Conservation (phyloP, 2,329 filamentous ascomycete genomes). For the Penicillium rolfsii region DNA sequence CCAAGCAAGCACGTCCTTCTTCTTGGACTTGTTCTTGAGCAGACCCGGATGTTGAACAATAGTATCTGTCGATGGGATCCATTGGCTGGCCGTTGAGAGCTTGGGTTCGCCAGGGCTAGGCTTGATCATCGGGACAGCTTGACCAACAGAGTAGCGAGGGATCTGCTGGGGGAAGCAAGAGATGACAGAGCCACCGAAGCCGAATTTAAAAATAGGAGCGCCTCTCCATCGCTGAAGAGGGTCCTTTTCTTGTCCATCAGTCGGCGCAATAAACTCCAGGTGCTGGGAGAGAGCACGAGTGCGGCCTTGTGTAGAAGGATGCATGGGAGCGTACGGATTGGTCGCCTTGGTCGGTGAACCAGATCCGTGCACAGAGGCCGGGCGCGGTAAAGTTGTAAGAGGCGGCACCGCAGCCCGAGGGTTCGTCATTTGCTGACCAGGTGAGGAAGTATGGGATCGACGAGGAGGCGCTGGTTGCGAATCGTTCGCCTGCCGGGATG, state of each 20-base stretch:
- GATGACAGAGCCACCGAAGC: slow-evolving; percentile 78
- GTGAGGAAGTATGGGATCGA: slow-evolving; percentile 63
- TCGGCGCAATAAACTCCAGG: slow-evolving; percentile 60
- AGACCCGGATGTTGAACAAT: slow-evolving; percentile 87
- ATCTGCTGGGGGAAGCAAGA: slow-evolving; percentile 88
- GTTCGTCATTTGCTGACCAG: slow-evolving; percentile 56
- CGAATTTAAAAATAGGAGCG: slow-evolving; percentile 82
- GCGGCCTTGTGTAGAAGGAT: slow-evolving; percentile 40
- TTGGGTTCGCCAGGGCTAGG: slow-evolving; percentile 81
- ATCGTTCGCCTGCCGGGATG: slow-evolving; percentile 29
- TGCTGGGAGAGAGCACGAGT: slow-evolving; percentile 53
- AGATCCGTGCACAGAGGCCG: slow-evolving; percentile 58
- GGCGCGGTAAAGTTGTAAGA: slow-evolving; percentile 54
- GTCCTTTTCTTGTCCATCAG: slow-evolving; percentile 65
- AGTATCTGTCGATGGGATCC: slow-evolving; percentile 71
- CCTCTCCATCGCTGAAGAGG: slow-evolving; percentile 89
- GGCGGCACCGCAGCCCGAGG: slow-evolving; percentile 48
- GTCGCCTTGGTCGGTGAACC: slow-evolving; percentile 44
- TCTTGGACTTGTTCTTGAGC: slow-evolving; percentile 85
- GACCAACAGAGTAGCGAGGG: slow-evolving; percentile 79
- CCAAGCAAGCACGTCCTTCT: slow-evolving; percentile 89
- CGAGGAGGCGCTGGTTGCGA: slow-evolving; percentile 45
- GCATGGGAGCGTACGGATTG: slow-evolving; percentile 41
- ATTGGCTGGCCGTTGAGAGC: slow-evolving; percentile 73
- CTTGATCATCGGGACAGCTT: slow-evolving; percentile 74